These are phyloP conservation scores for Penicillium brevicompactum DNA, from an alignment of 2,329 filamentous ascomycete species.

Conservation along the genomic window DNA sequence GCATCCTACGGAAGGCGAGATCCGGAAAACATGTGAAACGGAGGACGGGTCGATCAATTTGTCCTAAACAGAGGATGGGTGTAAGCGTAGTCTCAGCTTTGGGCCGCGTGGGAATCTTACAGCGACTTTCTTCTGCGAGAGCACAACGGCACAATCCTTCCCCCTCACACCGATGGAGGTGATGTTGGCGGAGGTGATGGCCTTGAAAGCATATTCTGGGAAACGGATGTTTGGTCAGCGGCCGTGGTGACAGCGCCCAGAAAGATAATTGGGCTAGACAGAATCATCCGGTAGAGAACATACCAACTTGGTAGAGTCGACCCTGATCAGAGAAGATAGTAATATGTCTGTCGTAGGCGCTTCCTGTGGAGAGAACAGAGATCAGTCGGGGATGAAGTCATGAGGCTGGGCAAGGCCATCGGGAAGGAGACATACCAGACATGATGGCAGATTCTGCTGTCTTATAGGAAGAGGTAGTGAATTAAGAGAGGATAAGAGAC, in stretches of 20 bases:
- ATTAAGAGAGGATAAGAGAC: slow-evolving; percentile 2
- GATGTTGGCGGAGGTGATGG: slow-evolving; percentile 98
- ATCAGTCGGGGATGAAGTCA: slow-evolving; percentile 36
- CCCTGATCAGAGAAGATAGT: slow-evolving; percentile 99
- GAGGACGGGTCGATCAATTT: slow-evolving; percentile 98
- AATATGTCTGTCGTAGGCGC: slow-evolving; percentile 96
- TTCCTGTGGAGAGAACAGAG: slow-evolving; percentile 55
- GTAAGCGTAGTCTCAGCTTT: background rate
- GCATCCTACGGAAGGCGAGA: slow-evolving; percentile 94
- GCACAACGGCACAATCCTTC: slow-evolving; percentile 94
- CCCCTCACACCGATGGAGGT: slow-evolving; percentile 94
- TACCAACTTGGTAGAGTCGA: slow-evolving; percentile 98
- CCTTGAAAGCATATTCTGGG: slow-evolving; percentile 99
- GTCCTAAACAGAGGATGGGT: slow-evolving; percentile 62
- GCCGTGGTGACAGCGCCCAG: slow-evolving; percentile 19
- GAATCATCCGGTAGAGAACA: slow-evolving; percentile 15
- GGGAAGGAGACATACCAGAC: slow-evolving; percentile 42
- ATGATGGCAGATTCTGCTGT: slow-evolving; percentile 35
- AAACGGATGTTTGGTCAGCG: slow-evolving; percentile 32
- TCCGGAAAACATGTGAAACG: slow-evolving; percentile 95
- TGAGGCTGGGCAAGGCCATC: slow-evolving; percentile 18
- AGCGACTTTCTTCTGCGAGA: slow-evolving; percentile 99
- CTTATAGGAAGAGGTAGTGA: slow-evolving; percentile 12
- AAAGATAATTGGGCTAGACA: background rate
- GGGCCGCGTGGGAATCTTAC: slow-evolving; percentile 59